Percentiles rank a stretch among this genome's conserved stretches.
Conservation (phyloP, 768 basidiomycete genomes). For the Collybia mongolica region DNA sequence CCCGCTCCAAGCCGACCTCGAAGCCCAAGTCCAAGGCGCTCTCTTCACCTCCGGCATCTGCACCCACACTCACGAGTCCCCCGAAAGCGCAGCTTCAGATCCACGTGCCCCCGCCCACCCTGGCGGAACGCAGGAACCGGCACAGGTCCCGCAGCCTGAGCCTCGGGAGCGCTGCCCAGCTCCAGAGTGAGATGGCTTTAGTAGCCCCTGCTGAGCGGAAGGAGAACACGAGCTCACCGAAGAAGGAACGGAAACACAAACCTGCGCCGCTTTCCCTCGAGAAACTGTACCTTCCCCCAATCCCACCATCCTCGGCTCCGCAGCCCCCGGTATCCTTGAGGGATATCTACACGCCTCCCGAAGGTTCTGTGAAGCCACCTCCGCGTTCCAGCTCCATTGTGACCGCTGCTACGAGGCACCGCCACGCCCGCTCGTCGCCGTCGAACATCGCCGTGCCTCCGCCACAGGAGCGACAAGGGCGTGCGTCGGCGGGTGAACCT, state of each 20-base stretch:
- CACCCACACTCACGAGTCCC: background rate
- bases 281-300: background rate
- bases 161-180: slow-evolving; percentile 11
- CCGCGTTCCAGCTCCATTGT: slow-evolving; percentile 11
- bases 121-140: slow-evolving; percentile 13
- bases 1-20: no score
- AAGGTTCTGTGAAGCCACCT: slow-evolving; percentile 2
- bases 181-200: background rate
- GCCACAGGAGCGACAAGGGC: no score
- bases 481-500: no score
- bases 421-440: slow-evolving; percentile 4
- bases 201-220: background rate
- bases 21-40: background rate
- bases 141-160: slow-evolving; percentile 16
- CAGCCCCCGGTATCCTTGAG: background rate
- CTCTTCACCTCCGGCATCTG: background rate
- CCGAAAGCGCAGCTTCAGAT: background rate
- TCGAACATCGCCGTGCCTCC: background rate
- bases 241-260: background rate
- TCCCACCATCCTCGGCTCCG: background rate
- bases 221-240: background rate
- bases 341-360: background rate
- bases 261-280: background rate
- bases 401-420: background rate
- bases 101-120: background rate